Evolutionary conservation across 805 yeast species (phyloP), one percentile per base, ranked within the genome.

Genomic region (Starmerella tilneyi): DNA sequence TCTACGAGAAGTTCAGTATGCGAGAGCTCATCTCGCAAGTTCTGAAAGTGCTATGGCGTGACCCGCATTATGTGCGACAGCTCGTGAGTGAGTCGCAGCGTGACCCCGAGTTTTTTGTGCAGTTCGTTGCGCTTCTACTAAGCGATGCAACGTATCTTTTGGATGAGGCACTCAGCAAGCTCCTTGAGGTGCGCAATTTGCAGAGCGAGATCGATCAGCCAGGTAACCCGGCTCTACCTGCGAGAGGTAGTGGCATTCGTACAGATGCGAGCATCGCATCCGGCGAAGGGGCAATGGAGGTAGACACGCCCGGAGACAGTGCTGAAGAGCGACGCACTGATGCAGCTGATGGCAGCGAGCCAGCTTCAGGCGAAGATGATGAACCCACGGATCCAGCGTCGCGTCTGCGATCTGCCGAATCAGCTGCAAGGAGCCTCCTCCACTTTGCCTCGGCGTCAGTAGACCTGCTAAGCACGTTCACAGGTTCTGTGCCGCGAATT

Each of bases 1-100:
- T 89, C 60, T 89, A 89, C 62, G 99, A 92, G 63, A 92, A 92
- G 64, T 92, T 92, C 67, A 88, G 85, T 62, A 76, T 84, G 35
- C 74, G 98, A 61, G 89, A 78, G 63, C 81, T 84, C 59, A 84
- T 92, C 23, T 81, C 96, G 0, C 75, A 75, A 38, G 81, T 92
- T 27, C 66, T 92, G 56, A 89, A 85, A 60, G 78, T 79, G 54
- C 67, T 92, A 44, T 92, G 96, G 94, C 73, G 78, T 47, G 75
- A 76, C 54, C 79, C 78, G 19, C 59, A 67, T 24, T 89, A 84
- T 63, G 74, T 80, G 48, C 62, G 65, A 5, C 92, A 84, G 62
- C 73, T 92, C 56, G 75, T 74, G 37, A 63, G 69, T 44, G 88
- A 83, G 59, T 75, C 94, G 19, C 68, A 67, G 24, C 64, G 74